Conservation (phyloP, 1,139 yeast species). For the Suhomyces ambrosiae region DNA sequence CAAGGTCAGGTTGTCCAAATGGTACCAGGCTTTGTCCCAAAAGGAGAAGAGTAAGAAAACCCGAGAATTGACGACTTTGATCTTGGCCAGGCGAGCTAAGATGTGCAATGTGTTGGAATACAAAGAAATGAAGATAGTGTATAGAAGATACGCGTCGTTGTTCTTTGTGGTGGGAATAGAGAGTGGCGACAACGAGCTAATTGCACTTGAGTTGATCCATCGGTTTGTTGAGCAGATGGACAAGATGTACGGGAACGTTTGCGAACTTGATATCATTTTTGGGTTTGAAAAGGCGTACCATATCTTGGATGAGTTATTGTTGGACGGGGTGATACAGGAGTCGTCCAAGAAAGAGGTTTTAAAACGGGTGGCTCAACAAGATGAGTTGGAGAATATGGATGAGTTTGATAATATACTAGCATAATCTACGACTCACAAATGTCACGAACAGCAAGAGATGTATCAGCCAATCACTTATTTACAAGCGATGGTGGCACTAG, state of each 20-base stretch:
- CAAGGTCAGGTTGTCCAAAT: slow-evolving; percentile 86
- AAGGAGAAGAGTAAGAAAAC: slow-evolving; percentile 84
- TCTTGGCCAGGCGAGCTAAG: slow-evolving; percentile 82
- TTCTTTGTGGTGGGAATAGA: slow-evolving; percentile 88
- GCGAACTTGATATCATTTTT: slow-evolving; percentile 91
- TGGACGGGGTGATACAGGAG: slow-evolving; percentile 83
- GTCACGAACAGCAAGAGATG: no score
- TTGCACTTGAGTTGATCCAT: slow-evolving; percentile 84
- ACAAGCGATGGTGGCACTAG: no score
- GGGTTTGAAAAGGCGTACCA: slow-evolving; percentile 93
- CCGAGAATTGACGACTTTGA: slow-evolving; percentile 82
- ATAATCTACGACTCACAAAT: no score
- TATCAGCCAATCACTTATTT: no score
- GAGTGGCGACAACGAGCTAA: slow-evolving; percentile 80
- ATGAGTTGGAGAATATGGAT: slow-evolving; percentile 66
- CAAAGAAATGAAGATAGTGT: slow-evolving; percentile 83
- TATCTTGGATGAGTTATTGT: slow-evolving; percentile 84
- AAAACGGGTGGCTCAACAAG: slow-evolving; percentile 77
- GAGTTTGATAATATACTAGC: slow-evolving; percentile 48
- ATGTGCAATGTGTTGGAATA: slow-evolving; percentile 97
- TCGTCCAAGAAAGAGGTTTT: slow-evolving; percentile 79
- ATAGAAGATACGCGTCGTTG: slow-evolving; percentile 89
- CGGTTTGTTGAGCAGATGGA: slow-evolving; percentile 97
- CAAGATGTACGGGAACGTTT: slow-evolving; percentile 92
- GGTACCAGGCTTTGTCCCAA: slow-evolving; percentile 83